Evolutionary conservation across 2,329 filamentous ascomycete species (phyloP).

Genomic region (Juglanconis sp.): DNA sequence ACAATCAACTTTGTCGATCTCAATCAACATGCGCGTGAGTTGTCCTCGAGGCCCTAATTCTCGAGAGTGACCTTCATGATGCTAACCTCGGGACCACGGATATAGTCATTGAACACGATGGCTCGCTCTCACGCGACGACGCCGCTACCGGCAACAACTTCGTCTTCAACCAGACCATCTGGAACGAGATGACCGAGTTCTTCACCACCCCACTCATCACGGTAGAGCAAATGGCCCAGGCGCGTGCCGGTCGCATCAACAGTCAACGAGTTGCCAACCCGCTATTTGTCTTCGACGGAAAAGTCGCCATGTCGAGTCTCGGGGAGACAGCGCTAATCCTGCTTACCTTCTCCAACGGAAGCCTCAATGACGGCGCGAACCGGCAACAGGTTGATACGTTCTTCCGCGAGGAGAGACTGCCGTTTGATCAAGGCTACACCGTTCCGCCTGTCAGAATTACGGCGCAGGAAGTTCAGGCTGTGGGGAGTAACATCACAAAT

Average conservation of each 20-base stretch:
- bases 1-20: background rate
- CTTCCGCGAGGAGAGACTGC: background rate
- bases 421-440: background rate
- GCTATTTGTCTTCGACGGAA: background rate
- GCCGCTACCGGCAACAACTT: background rate
- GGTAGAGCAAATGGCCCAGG: background rate
- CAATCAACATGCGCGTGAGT: background rate
- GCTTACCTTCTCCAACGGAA: background rate
- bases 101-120: background rate
- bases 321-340: background rate
- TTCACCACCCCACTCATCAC: background rate
- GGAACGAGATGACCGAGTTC: background rate
- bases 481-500: background rate
- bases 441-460: background rate
- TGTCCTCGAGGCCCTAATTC: background rate
- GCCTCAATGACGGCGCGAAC: background rate
- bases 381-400: background rate
- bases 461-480: background rate
- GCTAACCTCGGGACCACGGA: background rate
- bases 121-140: background rate
- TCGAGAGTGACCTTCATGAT: background rate
- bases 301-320: background rate
- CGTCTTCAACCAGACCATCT: background rate
- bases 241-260: background rate
- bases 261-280: conserved; percentile 2